phyloP scores from a whole-genome alignment of 345 rosid species.

The Raphanus raphanistrum region DNA sequence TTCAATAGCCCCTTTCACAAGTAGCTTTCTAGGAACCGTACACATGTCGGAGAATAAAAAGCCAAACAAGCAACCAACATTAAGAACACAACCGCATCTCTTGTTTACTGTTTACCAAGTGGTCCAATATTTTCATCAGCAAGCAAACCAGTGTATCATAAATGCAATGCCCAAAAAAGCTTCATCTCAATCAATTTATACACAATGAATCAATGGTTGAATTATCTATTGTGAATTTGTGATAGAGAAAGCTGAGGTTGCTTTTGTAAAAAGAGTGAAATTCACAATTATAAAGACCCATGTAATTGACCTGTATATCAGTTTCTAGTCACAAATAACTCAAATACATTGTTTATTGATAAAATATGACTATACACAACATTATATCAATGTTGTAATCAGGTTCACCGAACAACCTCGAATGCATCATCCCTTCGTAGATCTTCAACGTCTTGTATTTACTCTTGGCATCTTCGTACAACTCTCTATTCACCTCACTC shows the following conservation, averaged over 20 bases:
- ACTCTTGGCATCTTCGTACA: conserved; percentile 56
- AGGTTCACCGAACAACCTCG: conserved; percentile 80
- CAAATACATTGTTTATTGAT: background rate
- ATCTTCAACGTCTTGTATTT: conserved; percentile 64
- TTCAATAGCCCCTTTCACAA: conserved; percentile 20
- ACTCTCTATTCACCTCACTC: conserved; percentile 61
- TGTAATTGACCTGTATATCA: too few relatives aligned
- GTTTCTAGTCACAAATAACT: too few relatives aligned
- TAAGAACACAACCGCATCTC: conserved; percentile 13
- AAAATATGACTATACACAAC: conserved; percentile 18
- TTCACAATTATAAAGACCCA: too few relatives aligned
- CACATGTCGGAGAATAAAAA: conserved; percentile 28
- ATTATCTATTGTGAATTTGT: too few relatives aligned
- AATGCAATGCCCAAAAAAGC: background rate
- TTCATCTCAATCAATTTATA: background rate
- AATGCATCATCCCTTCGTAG: conserved; percentile 82
- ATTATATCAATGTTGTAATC: conserved; percentile 58
- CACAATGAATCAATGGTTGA: background rate
- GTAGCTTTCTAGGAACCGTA: conserved; percentile 29
- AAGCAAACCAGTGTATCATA: background rate
- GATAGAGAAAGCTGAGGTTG: too few relatives aligned
- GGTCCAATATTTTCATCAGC: conserved; percentile 26
- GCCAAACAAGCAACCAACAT: conserved; percentile 10
- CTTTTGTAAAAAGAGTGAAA: too few relatives aligned
- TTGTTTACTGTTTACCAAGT: conserved; percentile 23